Percentiles rank a stretch among this genome's conserved stretches.
Evolutionary conservation across 441 rosid species (phyloP).

Genomic region (Euphorbia schlechtendalii): DNA sequence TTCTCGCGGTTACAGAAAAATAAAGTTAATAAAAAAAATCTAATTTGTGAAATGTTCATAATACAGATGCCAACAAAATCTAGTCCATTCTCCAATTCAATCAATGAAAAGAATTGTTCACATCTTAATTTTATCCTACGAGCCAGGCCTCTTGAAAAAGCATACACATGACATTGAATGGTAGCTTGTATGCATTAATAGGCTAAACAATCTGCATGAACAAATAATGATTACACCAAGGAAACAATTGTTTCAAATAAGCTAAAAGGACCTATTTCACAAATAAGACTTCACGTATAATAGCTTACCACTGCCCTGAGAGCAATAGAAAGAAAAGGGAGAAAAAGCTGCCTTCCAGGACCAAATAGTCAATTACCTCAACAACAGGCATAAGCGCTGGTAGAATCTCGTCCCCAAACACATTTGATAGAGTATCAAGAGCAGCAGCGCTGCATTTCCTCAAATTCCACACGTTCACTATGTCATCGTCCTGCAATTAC

Average conservation of each 20-base stretch:
- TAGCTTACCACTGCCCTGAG: constrained; percentile 10
- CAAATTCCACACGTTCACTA: constrained; percentile 77
- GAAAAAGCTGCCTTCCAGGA: constrained; percentile 3
- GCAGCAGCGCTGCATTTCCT: constrained; percentile 99
- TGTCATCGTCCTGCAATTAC: constrained; percentile 81
- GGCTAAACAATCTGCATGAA: constrained; percentile 6
- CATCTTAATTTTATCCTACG: neutral
- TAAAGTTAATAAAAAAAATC: too few relatives aligned
- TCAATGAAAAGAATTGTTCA: neutral
- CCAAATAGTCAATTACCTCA: constrained; percentile 40
- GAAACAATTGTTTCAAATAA: constrained; percentile 6
- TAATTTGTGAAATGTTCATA: too few relatives aligned
- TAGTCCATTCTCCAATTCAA: neutral
- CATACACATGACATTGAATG: neutral
- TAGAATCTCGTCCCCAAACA: constrained; percentile 97
- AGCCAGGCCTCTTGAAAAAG: neutral
- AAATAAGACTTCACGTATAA: neutral
- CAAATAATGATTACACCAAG: neutral
- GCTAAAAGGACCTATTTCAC: neutral
- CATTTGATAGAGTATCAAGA: constrained; percentile 85
- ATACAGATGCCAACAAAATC: too few relatives aligned
- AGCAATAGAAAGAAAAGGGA: constrained; percentile 12
- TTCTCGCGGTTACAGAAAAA: too few relatives aligned
- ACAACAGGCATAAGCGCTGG: constrained; percentile 86
- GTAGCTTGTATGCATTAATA: constrained; percentile 6